Conservation (phyloP, 116 monocot species). For the Cymodocea nodosa region DNA sequence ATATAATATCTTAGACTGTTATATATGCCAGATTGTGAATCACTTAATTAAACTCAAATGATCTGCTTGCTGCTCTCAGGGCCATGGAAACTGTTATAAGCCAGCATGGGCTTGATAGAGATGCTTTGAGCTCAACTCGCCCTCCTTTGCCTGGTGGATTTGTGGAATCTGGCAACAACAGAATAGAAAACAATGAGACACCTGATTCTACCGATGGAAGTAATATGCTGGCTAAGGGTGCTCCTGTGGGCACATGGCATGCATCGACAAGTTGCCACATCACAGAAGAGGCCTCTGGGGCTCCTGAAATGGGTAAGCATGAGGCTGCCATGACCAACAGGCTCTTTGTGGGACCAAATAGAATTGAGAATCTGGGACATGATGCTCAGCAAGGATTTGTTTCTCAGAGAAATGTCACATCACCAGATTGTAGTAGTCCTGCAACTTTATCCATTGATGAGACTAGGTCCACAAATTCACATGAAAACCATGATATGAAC, state of each 20-base stretch:
- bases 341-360: conserved; percentile 16
- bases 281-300: conserved; percentile 28
- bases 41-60: no score
- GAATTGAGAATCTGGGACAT: conserved; percentile 23
- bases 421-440: conserved; percentile 60
- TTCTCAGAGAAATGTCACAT: conserved; percentile 48
- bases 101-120: conserved; percentile 84
- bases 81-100: conserved; percentile 89
- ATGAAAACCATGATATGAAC: conserved; percentile 49
- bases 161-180: conserved; percentile 26
- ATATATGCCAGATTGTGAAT: no score
- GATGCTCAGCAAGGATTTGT: conserved; percentile 37
- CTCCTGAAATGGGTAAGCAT: conserved; percentile 30
- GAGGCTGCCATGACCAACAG: conserved; percentile 22
- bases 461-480: conserved; percentile 65
- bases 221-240: conserved; percentile 26
- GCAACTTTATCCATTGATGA: conserved; percentile 64
- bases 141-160: conserved; percentile 36
- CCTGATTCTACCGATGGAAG: conserved; percentile 19
- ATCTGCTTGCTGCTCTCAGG: conserved; percentile 22
- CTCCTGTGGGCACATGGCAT: conserved; percentile 42
- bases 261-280: conserved; percentile 34
- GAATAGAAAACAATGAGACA: conserved; percentile 35
- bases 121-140: conserved; percentile 57
- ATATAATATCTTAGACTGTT: no score